Conservation (phyloP, 139 green algal genomes). For the Volvox africanus region DNA sequence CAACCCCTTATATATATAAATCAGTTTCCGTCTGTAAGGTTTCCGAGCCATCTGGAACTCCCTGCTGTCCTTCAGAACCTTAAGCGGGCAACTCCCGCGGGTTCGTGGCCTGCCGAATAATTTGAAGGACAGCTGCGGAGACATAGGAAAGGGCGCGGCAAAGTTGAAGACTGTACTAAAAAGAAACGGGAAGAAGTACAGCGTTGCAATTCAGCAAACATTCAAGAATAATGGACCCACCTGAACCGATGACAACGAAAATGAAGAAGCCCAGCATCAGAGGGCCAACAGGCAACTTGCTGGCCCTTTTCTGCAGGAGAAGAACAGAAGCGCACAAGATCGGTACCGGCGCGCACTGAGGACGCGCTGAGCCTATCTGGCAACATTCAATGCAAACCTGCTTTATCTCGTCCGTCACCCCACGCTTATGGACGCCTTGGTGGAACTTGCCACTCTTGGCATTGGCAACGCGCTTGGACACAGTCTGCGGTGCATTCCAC, state of each 20-base stretch:
- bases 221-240: constrained; percentile 52
- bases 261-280: constrained; percentile 87
- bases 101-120: constrained; percentile 58
- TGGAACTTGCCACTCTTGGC: constrained; percentile 76
- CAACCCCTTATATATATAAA: neutral
- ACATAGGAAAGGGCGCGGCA: neutral
- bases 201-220: neutral
- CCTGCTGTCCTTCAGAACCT: neutral
- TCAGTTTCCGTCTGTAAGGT: neutral
- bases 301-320: constrained; percentile 61
- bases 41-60: neutral
- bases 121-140: constrained; percentile 59
- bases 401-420: constrained; percentile 51
- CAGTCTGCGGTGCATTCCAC: constrained; percentile 42
- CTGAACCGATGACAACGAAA: constrained; percentile 83
- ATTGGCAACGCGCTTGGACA: constrained; percentile 80
- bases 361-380: neutral
- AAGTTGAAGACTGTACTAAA: too few relatives aligned
- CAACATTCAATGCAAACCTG: constrained; percentile 41
- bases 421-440: constrained; percentile 74
- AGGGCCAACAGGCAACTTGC: constrained; percentile 71
- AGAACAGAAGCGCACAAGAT: neutral
- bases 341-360: neutral
- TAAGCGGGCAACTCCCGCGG: constrained; percentile 32
- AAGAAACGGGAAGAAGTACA: neutral